Percentiles rank a stretch among this genome's conserved stretches.
These are phyloP conservation scores for Paraphoma sp. DNA, from an alignment of 2,329 filamentous ascomycete species.

Conservation along the genomic window DNA sequence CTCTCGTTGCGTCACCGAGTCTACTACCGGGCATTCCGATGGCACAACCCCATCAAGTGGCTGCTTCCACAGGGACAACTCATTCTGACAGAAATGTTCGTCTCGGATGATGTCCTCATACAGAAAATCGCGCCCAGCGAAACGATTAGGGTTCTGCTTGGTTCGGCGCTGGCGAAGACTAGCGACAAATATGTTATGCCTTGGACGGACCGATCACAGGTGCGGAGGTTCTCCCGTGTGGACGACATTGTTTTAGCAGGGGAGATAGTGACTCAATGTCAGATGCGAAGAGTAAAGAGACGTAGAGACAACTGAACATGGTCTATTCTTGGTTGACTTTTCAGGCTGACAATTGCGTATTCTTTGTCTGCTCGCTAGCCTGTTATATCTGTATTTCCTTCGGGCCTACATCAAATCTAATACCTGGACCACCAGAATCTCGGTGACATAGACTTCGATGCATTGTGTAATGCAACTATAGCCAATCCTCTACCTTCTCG, in stretches of 20 bases:
- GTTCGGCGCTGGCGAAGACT: background rate
- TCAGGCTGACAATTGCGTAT: no score
- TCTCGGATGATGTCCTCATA: background rate
- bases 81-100: background rate
- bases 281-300: no score
- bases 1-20: background rate
- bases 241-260: no score
- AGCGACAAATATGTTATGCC: background rate
- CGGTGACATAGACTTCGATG: background rate
- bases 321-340: no score
- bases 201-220: background rate
- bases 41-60: background rate
- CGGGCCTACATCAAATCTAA: no score
- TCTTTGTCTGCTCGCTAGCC: no score
- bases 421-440: no score
- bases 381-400: no score
- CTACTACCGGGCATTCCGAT: background rate
- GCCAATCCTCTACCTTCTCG: slow-evolving; percentile 22
- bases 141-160: background rate
- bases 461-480: background rate
- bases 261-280: no score
- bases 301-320: no score
- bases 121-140: background rate
- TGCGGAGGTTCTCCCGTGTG: background rate
- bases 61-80: background rate